These are phyloP conservation scores for Dimargaris xerosporica DNA, from an alignment of 192 early-diverging fungal species.

Conservation along the genomic window DNA sequence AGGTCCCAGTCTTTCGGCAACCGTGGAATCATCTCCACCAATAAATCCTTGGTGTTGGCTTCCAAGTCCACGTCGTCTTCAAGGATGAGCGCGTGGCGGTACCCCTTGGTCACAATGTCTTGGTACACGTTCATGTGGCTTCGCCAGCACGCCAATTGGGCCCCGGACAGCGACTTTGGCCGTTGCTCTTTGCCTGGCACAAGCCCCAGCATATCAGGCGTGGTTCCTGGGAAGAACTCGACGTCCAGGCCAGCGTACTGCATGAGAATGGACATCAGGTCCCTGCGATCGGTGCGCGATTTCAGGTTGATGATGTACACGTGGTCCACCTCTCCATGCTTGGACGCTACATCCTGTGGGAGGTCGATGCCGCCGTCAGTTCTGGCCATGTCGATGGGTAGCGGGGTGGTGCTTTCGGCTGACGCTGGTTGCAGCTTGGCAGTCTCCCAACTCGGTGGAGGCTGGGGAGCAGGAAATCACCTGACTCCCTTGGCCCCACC, in stretches of 20 bases:
- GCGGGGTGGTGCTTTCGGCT: too few relatives aligned
- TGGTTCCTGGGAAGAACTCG: background rate
- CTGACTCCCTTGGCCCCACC: too few relatives aligned
- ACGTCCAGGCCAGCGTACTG: background rate
- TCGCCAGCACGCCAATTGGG: constrained; percentile 10
- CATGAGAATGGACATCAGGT: background rate
- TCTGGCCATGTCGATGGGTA: too few relatives aligned
- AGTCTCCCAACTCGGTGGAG: too few relatives aligned
- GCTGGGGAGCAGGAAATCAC: too few relatives aligned
- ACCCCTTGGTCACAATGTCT: constrained; percentile 23
- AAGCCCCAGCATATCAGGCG: background rate
- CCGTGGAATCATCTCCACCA: constrained; percentile 13
- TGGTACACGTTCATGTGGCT: constrained; percentile 23
- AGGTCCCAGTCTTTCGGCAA: constrained; percentile 23
- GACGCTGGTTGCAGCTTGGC: too few relatives aligned
- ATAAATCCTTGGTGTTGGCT: constrained; percentile 13
- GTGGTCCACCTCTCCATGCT: background rate
- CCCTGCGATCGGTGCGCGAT: constrained; percentile 3
- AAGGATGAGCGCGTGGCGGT: constrained; percentile 20
- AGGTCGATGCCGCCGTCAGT: too few relatives aligned
- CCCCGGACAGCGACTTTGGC: background rate
- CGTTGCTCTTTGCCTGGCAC: background rate
- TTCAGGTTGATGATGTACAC: constrained; percentile 4
- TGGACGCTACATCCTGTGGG: too few relatives aligned
- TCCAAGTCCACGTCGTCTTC: constrained; percentile 34